Conservation (phyloP, 352 stramenopile species). For the Thalassiosira hispida region DNA sequence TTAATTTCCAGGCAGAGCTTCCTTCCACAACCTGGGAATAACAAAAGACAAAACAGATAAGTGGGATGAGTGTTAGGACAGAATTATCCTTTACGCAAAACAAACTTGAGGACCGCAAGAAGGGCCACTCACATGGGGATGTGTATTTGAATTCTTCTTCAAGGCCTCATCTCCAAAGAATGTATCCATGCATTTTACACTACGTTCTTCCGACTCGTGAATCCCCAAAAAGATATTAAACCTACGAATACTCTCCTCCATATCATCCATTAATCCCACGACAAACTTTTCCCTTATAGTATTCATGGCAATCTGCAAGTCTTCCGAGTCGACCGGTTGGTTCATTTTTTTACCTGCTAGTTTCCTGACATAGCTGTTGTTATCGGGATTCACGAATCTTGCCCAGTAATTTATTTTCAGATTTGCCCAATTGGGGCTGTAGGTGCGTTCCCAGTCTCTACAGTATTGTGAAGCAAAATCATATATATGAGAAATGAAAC, state of each 20-base stretch:
- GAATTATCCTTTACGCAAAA: too few relatives aligned
- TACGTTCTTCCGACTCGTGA: constrained; percentile 13
- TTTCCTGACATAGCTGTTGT: constrained; percentile 39
- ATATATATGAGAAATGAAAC: background rate
- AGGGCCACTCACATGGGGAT: constrained; percentile 25
- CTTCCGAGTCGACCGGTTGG: constrained; percentile 9
- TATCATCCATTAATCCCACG: constrained; percentile 45
- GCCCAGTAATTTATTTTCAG: constrained; percentile 51
- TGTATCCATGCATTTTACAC: constrained; percentile 37
- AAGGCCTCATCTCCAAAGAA: constrained; percentile 16
- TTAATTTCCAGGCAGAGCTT: constrained; percentile 17
- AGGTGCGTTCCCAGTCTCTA: constrained; percentile 50
- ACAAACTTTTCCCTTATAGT: constrained; percentile 37
- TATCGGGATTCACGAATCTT: constrained; percentile 27
- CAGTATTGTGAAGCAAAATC: background rate
- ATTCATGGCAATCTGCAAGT: constrained; percentile 44
- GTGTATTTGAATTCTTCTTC: constrained; percentile 31
- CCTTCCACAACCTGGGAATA: constrained; percentile 6
- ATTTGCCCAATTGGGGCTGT: constrained; percentile 35
- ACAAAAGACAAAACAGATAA: background rate
- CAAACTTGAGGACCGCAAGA: too few relatives aligned
- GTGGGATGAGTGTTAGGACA: background rate
- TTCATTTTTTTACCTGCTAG: constrained; percentile 27
- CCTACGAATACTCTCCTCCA: constrained; percentile 52
- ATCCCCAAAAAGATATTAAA: constrained; percentile 56